Evolutionary conservation across 2,329 filamentous ascomycete species (phyloP).

Genomic region (Pyrenochaeta sp.): DNA sequence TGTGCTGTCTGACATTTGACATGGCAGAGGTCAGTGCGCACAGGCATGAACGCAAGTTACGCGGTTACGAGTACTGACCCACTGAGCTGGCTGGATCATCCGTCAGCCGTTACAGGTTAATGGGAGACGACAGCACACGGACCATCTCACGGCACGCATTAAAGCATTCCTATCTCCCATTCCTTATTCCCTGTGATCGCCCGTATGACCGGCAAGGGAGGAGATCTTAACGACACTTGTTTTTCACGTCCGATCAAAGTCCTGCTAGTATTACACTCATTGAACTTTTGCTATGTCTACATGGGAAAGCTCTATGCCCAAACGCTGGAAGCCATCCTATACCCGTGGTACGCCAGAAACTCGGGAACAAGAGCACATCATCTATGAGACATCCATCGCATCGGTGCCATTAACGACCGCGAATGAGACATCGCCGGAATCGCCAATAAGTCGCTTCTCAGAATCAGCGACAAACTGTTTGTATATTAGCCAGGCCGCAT

Average conservation of each 20-base stretch:
- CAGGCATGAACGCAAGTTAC: too few relatives aligned
- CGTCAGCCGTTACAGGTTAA: not conserved
- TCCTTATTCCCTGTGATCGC: too few relatives aligned
- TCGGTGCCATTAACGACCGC: conserved; percentile 63
- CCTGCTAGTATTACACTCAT: conserved; percentile 23
- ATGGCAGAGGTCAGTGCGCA: too few relatives aligned
- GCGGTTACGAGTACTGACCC: too few relatives aligned
- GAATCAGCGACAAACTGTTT: conserved; percentile 79
- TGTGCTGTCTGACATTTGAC: too few relatives aligned
- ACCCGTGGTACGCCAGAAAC: conserved; percentile 30
- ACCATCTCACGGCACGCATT: not conserved
- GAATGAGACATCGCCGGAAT: conserved; percentile 82
- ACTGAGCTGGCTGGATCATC: not conserved
- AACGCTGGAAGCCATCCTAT: conserved; percentile 30
- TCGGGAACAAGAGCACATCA: conserved; percentile 4
- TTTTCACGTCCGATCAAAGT: not conserved
- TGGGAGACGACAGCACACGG: not conserved
- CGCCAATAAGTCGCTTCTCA: conserved; percentile 91
- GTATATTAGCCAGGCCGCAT: conserved; percentile 23
- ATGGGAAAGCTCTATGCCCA: conserved; percentile 17
- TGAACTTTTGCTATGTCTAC: conserved; percentile 20
- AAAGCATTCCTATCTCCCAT: not conserved
- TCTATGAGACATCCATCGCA: conserved; percentile 73
- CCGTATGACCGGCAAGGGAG: too few relatives aligned
- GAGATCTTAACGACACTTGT: not conserved